Base-by-base conservation (phyloP, 441 rosid species). In the Biscutella laevigata region DNA sequence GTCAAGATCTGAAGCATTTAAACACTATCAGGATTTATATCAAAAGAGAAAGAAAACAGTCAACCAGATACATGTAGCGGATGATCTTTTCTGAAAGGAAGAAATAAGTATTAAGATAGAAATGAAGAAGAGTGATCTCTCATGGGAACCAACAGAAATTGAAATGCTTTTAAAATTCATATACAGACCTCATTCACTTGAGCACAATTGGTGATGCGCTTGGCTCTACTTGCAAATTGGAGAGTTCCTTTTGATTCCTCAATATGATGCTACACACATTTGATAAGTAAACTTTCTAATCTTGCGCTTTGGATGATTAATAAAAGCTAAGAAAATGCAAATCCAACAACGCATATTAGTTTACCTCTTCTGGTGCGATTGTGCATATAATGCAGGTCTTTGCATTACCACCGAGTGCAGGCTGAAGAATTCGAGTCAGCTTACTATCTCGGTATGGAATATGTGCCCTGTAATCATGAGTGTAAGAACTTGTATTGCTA, bases 361-460 rank as follows among this genome's bases (percentile, higher is more conserved):
- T 33, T 47, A 91, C 95, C 96, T 88, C 94, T 79, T 85, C 96
- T 57, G 96, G 96, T 54, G 96, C 95, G 43, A 91, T 39, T 10
- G 94, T 88, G 64, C 98, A 85, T 67, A 91, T 91, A 58, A 91
- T 85, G 52, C 96, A 85, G 53, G 96, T 88, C 73, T 88, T 91
- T 2, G 95, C 94, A 66, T 91, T 91, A 20, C 98, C 98, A 29
- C 98, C 98, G 11, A 91, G 86, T 24, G 95, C 94, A 71, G 95
- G 91, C 73, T 91, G 95, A 62, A 91, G 94, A 66, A 91, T 91
- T 32, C 95, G 91, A 55, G 98, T 91, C 62, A 91, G 71, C 74
- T 91, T 91, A 66, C 96, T 91, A 74, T 91, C 96, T 52, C 98
- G 86, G 74, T 83, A 91, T 2, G 98, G 96, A 73, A 91, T 82